Base-by-base conservation (phyloP, 345 rosid genomes). In the Eucalyptus pauciflora region DNA sequence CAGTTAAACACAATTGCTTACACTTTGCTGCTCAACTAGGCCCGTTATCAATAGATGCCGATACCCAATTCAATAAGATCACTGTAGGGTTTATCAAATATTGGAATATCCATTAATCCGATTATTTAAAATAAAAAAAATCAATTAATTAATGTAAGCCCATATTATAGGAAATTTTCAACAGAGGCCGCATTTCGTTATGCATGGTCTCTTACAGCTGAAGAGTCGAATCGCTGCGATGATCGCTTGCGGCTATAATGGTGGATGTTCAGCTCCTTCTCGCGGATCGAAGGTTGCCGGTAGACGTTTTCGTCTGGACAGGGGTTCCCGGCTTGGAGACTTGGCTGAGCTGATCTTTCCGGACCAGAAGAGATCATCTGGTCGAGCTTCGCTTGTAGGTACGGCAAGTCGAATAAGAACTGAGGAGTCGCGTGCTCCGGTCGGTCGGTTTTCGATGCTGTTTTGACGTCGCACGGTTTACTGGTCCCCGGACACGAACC, bases 371-470 rank as follows among this genome's bases (percentile, higher is more conserved):
- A 54, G 25, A 41, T 81, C 89, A 88, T 81, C 69, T 18, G 89
- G 48, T 91, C 93, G 43, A 93, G 92, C 86, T 86, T 88, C 50
- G 90, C 89, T 90, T 88, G 90, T 31, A 92, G 90, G 88, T 90
- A 93, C 15, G 94, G 93, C 62, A 93, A 89, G 90, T 92, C 92
- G 33, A 94, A 93, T 20, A 86, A 92, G 87, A 88, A 93, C 11
- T 64, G 87, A 41, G 93, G 88, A 86, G 41, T 85, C 24, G 67
- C 4, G 9, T 46, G 85, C 2, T 76, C 85, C 8, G 48, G 85
- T 76, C 3, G 85, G 85, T 41, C 27, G 3, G 85, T 41, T 41
- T 76, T 41, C 13, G 29, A 76, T 20, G 85, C 27, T 22, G 85
- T 45, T 76, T 29, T 5, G 9, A 20, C 29, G 1, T 76, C 9